Percentiles rank a stretch among this genome's conserved stretches.
Conservation (phyloP, 306 rosid species). For the Rubus parviflorus region DNA sequence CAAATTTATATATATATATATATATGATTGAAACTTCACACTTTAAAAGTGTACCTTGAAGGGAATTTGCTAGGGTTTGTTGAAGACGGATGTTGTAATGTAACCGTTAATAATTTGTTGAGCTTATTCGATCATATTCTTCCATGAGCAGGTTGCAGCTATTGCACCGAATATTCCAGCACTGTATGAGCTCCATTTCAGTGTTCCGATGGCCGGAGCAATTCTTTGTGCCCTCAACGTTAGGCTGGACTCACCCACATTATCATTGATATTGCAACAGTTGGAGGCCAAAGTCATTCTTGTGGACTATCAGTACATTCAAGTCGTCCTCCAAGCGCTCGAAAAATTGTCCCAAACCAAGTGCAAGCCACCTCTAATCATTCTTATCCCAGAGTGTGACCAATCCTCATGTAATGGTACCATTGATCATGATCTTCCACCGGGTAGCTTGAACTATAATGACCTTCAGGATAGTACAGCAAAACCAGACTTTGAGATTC, state of each 20-base stretch:
- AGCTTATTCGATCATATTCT: too few relatives aligned
- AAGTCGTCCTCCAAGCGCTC: slow-evolving; percentile 42
- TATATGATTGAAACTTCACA: too few relatives aligned
- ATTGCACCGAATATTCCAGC: slow-evolving; percentile 82
- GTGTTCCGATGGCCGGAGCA: slow-evolving; percentile 84
- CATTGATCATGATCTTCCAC: slow-evolving; percentile 27
- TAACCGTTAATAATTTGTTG: too few relatives aligned
- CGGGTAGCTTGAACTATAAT: slow-evolving; percentile 38
- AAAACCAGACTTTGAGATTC: slow-evolving; percentile 33
- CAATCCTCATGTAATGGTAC: slow-evolving; percentile 16
- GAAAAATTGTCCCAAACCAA: slow-evolving; percentile 30
- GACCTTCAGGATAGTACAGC: slow-evolving; percentile 36
- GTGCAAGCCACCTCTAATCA: slow-evolving; percentile 52
- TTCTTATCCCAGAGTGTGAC: slow-evolving; percentile 43
- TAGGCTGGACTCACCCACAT: slow-evolving; percentile 47
- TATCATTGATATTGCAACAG: slow-evolving; percentile 54
- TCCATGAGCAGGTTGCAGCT: slow-evolving; percentile 56
- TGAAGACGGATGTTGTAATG: too few relatives aligned
- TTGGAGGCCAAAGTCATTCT: slow-evolving; percentile 58
- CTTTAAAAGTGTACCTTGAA: too few relatives aligned
- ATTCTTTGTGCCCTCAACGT: slow-evolving; percentile 65
- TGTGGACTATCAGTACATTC: slow-evolving; percentile 54
- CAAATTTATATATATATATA: too few relatives aligned
- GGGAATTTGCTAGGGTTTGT: background rate
- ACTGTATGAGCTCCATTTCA: slow-evolving; percentile 76